Evolutionary conservation across 768 basidiomycete species (phyloP).

Genomic region (Mycena rosella): DNA sequence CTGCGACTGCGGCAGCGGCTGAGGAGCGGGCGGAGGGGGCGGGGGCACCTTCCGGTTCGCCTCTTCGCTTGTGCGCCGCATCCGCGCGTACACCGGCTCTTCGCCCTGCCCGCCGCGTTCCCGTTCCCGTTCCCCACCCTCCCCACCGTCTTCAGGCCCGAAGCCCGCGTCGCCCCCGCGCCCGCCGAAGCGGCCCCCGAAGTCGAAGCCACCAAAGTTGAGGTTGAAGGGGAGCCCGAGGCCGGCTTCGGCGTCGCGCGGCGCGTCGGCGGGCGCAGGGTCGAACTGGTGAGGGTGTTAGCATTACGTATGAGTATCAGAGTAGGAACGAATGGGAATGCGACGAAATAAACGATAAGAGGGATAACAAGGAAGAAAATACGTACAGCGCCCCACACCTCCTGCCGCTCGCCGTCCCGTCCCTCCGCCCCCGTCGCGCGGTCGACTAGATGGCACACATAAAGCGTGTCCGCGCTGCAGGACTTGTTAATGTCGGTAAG

Average conservation of each 20-base stretch:
- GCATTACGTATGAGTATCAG: background rate
- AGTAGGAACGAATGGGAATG: no score
- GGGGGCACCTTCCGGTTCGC: constrained; percentile 24
- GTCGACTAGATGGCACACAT: constrained; percentile 33
- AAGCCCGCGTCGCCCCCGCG: constrained; percentile 17
- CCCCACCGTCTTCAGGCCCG: no score
- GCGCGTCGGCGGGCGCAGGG: constrained; percentile 25
- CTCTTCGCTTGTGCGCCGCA: constrained; percentile 34
- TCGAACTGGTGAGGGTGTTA: constrained; percentile 22
- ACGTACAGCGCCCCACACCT: constrained; percentile 34
- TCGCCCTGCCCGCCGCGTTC: constrained; percentile 29
- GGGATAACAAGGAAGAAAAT: background rate
- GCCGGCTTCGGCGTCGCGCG: constrained; percentile 31
- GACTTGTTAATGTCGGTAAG: background rate
- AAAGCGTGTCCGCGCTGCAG: constrained; percentile 33
- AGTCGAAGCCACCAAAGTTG: constrained; percentile 11
- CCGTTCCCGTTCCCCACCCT: background rate
- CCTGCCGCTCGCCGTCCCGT: constrained; percentile 24
- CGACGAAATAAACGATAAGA: no score
- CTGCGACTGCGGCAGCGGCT: background rate
- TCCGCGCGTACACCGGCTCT: constrained; percentile 35
- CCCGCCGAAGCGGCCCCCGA: background rate
- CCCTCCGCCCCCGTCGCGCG: constrained; percentile 29
- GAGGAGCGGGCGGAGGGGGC: no score
- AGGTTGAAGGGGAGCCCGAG: constrained; percentile 24